Evolutionary conservation across 257 asterid genomes (phyloP), one percentile per base, ranked within the genome.

Genomic region (Knoxia roxburghii): DNA sequence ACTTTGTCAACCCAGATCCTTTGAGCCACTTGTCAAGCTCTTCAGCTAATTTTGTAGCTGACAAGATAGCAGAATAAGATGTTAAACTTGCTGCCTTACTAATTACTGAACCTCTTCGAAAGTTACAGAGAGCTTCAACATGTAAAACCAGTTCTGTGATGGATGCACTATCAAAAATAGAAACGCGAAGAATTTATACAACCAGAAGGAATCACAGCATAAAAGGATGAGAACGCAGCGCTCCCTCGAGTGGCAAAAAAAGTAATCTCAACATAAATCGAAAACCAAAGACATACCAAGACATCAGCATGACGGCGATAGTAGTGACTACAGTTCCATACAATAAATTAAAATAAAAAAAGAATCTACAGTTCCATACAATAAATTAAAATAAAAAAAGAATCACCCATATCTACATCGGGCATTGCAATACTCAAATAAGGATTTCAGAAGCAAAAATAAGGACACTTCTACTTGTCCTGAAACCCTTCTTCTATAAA

Each of bases 1-100:
- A 87, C 75, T 84, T 84, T 29, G 81, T 73, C 71, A 94, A 65
- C 21, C 96, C 96, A 27, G 89, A 69, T 39, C 73, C 83, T 26
- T 78, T 80, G 52, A 94, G 85, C 99, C 99, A 94, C 17, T 85
- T 95, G 50, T 90, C 99, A 26, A 94, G 95, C 78, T 94, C 96
- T 77, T 85, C 86, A 15, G 68, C 84, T 61, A 94, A 77, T 68
- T 79, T 80, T 57, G 67, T 78, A 33, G 97, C 99, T 94, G 77
- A 29, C 27, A 72, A 67, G 75, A 71, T 32, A 70, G 76, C 21
- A 63, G n/a, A 50, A 1, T 11, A 64, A 48, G 48, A 29, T 46
- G 58, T 64, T 37, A 64, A 20, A 20, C 15, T 46, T 17, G 40
- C 59, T 20, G 41, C 6, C 9, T 3, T 3, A 37, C 41, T 9